Base-by-base conservation (phyloP, 306 rosid genomes). In the Psophocarpus tetragonolobus region DNA sequence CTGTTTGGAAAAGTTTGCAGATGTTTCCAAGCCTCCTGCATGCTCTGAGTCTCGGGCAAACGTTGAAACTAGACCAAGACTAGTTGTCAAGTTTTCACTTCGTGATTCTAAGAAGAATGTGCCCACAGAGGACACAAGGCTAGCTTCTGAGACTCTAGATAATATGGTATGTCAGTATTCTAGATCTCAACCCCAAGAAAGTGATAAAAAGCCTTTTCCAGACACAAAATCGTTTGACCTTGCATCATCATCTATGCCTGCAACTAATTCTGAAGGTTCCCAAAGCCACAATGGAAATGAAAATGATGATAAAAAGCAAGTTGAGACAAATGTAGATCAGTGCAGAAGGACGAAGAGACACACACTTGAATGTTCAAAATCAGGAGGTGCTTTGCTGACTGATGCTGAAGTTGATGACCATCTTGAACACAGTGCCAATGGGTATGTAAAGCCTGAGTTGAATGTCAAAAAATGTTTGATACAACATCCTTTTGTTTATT, bases 51-150 rank as follows among this genome's bases (percentile, higher is more conserved):
- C 93, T 80, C 90, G 75, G 26, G 57, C 75, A 74, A 79, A 75
- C 68, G 70, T 36, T 60, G 85, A 73, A 72, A 85, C 78, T 66
- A 92, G 82, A 80, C 84, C 61, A 13, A 84, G 81, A 72, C 72
- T 93, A 82, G 84, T 93, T 82, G 36, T 91, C 8, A 93, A 88
- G 89, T 80, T 93, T 82, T 80, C 91, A 24, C 81, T 87, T 69
- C 85, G 88, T 73, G 91, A 89, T 83, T 73, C 85, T 23, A 93
- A 89, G 84, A 89, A 88, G 86, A 83, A 77, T 57, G 84, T 73
- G 56, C 82, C 91, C 65, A 53, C 47, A 35, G 88, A 79, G 75
- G 88, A 83, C 41, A 50, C 77, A 27, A 63, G 33, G 54, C 63
- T 32, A 45, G 76, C 83, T 44, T 42, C 63, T 69, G 85, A 87